These are phyloP conservation scores for Jatropha multifida DNA, from an alignment of 441 rosid species.

Conservation along the genomic window DNA sequence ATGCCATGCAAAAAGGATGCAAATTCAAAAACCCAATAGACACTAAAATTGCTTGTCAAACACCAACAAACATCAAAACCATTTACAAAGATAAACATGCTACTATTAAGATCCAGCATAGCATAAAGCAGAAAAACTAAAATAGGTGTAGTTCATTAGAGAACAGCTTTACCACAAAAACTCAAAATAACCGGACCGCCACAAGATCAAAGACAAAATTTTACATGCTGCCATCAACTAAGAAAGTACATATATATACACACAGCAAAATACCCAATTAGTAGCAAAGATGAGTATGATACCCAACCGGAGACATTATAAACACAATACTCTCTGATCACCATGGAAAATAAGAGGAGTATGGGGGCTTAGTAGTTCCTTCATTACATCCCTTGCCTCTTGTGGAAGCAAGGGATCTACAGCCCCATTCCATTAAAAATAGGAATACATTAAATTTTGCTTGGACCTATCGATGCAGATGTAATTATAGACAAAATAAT, in stretches of 20 bases:
- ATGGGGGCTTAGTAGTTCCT: background rate
- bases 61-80: slow-evolving; percentile 2
- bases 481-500: background rate
- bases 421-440: background rate
- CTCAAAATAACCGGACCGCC: background rate
- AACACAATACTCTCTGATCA: background rate
- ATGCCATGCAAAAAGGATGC: slow-evolving; percentile 2
- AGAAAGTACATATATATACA: background rate
- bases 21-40: background rate
- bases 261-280: background rate
- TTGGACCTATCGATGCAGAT: background rate
- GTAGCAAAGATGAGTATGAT: background rate
- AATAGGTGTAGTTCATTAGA: background rate
- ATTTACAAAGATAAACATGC: background rate
- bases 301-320: background rate
- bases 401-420: background rate
- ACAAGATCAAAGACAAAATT: background rate
- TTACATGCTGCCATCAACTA: background rate
- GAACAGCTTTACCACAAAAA: background rate
- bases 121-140: slow-evolving; percentile 1
- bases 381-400: background rate
- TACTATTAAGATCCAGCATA: background rate
- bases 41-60: background rate
- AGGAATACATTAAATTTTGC: background rate
- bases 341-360: background rate